These are phyloP conservation scores for Sclerotinia borealis DNA, from an alignment of 2,329 filamentous ascomycete species.

Conservation along the genomic window DNA sequence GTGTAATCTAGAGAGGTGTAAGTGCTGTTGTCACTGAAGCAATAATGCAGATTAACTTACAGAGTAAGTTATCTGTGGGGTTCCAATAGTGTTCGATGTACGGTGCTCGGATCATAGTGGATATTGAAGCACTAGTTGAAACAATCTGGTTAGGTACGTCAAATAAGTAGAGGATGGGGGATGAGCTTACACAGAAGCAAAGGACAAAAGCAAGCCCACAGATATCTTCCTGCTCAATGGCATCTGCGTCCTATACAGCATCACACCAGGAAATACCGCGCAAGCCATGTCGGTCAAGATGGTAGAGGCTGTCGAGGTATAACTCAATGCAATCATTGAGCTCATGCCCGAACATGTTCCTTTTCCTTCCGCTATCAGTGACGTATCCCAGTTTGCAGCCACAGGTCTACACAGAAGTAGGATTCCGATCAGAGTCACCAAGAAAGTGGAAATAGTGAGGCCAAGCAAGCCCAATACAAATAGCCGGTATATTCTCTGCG, in stretches of 20 bases:
- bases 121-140: constrained; percentile 1
- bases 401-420: constrained; percentile 20
- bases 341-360: constrained; percentile 16
- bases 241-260: constrained; percentile 34
- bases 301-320: constrained; percentile 32
- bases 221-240: constrained; percentile 22
- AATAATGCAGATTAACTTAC: constrained; percentile 18
- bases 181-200: constrained; percentile 5
- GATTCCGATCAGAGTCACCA: constrained; percentile 20
- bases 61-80: constrained; percentile 19
- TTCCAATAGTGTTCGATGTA: neutral
- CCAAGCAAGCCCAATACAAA: constrained; percentile 6
- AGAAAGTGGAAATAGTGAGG: constrained; percentile 13
- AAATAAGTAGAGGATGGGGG: too few relatives aligned
- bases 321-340: constrained; percentile 22
- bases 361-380: constrained; percentile 13
- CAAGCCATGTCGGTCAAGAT: constrained; percentile 33
- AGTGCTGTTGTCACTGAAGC: neutral
- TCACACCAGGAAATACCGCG: constrained; percentile 31
- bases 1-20: neutral
- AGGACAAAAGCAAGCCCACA: constrained; percentile 25
- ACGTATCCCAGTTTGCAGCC: constrained; percentile 19
- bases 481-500: neutral
- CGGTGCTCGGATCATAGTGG: constrained; percentile 5
- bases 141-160: neutral